Evolutionary conservation across 441 rosid species (phyloP).

Genomic region (Corymbia citriodora): DNA sequence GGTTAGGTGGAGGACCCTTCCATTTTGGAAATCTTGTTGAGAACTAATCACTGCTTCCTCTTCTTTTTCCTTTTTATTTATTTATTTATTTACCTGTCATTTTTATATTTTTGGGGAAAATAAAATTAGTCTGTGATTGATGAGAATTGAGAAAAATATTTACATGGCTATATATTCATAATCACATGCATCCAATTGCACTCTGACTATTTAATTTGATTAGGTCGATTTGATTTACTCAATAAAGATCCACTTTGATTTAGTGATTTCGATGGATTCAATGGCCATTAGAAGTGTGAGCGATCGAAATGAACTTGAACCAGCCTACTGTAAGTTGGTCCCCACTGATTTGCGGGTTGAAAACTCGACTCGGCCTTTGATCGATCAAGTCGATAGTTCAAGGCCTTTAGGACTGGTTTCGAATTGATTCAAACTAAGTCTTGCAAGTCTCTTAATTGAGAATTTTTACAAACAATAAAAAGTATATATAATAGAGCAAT

Average conservation of each 20-base stretch:
- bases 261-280: neutral
- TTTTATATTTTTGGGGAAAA: neutral
- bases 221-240: neutral
- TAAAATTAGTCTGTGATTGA: neutral
- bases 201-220: neutral
- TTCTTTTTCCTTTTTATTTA: no score
- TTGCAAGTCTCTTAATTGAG: accelerated
- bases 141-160: neutral
- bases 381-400: neutral
- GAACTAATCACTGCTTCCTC: neutral
- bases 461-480: neutral
- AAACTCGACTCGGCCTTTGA: no score
- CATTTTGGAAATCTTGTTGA: neutral
- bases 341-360: accelerated
- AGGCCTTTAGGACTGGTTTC: accelerated
- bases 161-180: neutral
- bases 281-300: accelerated
- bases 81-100: neutral
- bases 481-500: accelerated
- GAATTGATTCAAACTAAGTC: neutral
- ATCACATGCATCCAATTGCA: neutral
- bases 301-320: accelerated
- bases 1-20: slow-evolving; percentile 18
- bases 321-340: accelerated
- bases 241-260: neutral